Evolutionary conservation across 495 filamentous ascomycete species (phyloP).

Genomic region (Endocarpon pusillum): DNA sequence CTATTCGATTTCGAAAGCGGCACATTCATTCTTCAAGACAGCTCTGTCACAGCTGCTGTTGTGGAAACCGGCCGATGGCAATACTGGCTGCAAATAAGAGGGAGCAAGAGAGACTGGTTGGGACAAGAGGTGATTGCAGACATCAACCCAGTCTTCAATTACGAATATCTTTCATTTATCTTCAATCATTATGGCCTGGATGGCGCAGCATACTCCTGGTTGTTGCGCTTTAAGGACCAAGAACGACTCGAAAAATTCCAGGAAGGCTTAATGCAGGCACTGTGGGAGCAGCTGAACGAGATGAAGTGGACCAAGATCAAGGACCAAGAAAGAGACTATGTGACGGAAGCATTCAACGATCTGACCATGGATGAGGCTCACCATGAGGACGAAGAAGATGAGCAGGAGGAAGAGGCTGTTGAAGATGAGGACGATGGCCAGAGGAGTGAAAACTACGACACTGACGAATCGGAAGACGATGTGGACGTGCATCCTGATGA

Average conservation of each 20-base stretch:
- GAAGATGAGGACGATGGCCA: slow-evolving; percentile 44
- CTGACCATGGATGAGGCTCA: slow-evolving; percentile 73
- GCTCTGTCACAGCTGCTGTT: slow-evolving; percentile 56
- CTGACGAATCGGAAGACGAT: slow-evolving; percentile 82
- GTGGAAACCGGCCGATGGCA: slow-evolving; percentile 81
- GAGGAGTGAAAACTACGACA: slow-evolving; percentile 69
- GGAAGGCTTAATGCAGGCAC: slow-evolving; percentile 79
- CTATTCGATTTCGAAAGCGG: slow-evolving; percentile 79
- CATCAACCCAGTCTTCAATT: slow-evolving; percentile 97
- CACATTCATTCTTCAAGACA: slow-evolving; percentile 69
- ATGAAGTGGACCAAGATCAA: slow-evolving; percentile 87
- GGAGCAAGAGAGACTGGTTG: slow-evolving; percentile 67
- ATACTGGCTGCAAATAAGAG: slow-evolving; percentile 85
- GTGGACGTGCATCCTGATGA: slow-evolving; percentile 53
- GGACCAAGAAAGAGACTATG: slow-evolving; percentile 82
- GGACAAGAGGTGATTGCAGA: slow-evolving; percentile 72
- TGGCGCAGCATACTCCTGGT: slow-evolving; percentile 88
- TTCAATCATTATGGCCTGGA: slow-evolving; percentile 90
- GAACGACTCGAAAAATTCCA: slow-evolving; percentile 73
- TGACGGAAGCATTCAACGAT: slow-evolving; percentile 90
- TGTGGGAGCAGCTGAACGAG: slow-evolving; percentile 95
- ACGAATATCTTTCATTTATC: slow-evolving; percentile 93
- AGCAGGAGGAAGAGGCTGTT: slow-evolving; percentile 47
- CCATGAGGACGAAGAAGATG: slow-evolving; percentile 34
- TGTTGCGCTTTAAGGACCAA: slow-evolving; percentile 77